Conservation (phyloP, 2,329 filamentous ascomycete genomes). For the Trichoderma citrinoviride region DNA sequence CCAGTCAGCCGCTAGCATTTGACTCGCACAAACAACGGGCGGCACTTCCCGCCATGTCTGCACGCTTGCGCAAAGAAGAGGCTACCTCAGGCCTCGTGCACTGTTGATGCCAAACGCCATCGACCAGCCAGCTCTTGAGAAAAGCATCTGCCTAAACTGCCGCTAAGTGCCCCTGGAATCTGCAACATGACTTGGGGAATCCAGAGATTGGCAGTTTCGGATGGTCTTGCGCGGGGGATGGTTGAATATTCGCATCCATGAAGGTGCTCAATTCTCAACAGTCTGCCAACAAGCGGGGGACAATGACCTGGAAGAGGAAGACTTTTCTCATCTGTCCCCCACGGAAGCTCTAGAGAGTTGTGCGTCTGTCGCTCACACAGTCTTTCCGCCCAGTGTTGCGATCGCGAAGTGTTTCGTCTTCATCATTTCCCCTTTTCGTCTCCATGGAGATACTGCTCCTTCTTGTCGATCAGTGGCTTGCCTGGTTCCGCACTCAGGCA, state of each 20-base stretch:
- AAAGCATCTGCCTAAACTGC: background rate
- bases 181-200: slow-evolving; percentile 14
- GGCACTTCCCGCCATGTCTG: slow-evolving; percentile 9
- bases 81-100: background rate
- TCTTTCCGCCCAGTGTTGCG: background rate
- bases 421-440: too few relatives aligned
- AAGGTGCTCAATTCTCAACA: background rate
- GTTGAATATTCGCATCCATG: background rate
- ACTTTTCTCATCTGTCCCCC: background rate
- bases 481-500: background rate
- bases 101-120: background rate
- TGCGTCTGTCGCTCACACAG: background rate
- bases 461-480: background rate
- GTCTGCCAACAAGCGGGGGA: background rate
- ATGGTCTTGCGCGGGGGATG: background rate
- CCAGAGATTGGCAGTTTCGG: background rate
- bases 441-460: background rate
- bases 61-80: background rate
- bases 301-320: background rate
- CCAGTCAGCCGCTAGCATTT: background rate
- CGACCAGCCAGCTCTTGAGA: background rate
- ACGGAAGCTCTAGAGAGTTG: background rate
- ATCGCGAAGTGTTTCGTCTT: background rate
- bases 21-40: background rate
- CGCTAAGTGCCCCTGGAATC: slow-evolving; percentile 12